phyloP scores from a whole-genome alignment of 2,329 filamentous ascomycete genomes.

The Penicillium sp. region DNA sequence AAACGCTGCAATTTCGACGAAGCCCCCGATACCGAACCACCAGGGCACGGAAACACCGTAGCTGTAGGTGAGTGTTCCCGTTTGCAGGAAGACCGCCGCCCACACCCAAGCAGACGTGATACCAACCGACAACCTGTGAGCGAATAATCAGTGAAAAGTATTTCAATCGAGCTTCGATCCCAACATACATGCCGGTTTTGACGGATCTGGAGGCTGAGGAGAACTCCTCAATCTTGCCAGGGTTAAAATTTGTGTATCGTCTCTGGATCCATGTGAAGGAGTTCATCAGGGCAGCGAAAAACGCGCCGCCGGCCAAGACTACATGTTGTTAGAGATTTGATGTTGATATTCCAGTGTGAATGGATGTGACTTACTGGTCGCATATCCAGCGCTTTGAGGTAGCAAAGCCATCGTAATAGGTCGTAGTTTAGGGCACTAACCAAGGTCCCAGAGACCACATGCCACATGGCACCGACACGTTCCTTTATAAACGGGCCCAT shows the following conservation, averaged over 20 bases:
- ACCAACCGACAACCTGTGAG: slow-evolving; percentile 37
- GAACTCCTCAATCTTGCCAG: slow-evolving; percentile 45
- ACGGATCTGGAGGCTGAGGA: slow-evolving; percentile 41
- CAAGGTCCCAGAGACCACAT: neutral
- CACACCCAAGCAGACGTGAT: slow-evolving; percentile 51
- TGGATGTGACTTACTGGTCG: neutral
- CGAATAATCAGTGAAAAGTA: neutral
- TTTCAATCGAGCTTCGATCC: too few relatives aligned
- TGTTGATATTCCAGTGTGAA: neutral
- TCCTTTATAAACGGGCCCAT: neutral
- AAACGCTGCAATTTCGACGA: slow-evolving; percentile 41
- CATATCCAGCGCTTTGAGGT: slow-evolving; percentile 1
- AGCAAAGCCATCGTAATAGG: neutral
- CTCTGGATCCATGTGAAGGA: slow-evolving; percentile 42
- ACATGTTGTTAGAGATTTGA: neutral
- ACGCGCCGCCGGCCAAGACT: slow-evolving; percentile 27
- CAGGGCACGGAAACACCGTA: slow-evolving; percentile 42
- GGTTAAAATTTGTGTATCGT: slow-evolving; percentile 28
- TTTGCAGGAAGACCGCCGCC: slow-evolving; percentile 44
- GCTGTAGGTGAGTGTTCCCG: slow-evolving; percentile 39
- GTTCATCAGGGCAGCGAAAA: slow-evolving; percentile 44
- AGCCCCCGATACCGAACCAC: slow-evolving; percentile 42
- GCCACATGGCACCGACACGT: neutral
- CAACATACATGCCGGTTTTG: slow-evolving; percentile 32
- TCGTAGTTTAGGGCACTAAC: neutral